Conservation (phyloP, 306 rosid species). For the Ochetophila trinervis region DNA sequence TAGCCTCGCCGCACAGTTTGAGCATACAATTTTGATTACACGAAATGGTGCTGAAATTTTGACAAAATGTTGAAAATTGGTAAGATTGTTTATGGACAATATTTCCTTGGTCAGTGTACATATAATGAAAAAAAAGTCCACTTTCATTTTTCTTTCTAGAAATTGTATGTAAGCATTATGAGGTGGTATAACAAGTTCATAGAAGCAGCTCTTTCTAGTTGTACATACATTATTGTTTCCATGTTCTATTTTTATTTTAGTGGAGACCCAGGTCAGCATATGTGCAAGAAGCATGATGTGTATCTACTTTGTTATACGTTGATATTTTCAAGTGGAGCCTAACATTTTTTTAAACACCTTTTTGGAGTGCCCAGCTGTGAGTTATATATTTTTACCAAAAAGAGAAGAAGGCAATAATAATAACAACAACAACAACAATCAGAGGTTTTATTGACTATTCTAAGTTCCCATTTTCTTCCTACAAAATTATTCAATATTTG, state of each 20-base stretch:
- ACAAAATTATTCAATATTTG: not conserved
- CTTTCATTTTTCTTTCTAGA: not conserved
- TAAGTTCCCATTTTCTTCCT: not conserved
- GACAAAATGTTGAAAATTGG: slow-evolving; percentile 41
- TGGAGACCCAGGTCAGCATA: too few species aligned
- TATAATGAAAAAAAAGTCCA: not conserved
- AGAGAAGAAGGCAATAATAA: too few species aligned
- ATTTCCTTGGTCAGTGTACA: not conserved
- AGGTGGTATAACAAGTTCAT: too few species aligned
- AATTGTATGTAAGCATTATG: too few species aligned
- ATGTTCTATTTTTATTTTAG: too few species aligned
- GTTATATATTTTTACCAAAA: too few species aligned
- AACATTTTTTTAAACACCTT: not conserved
- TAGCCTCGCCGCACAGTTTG: slow-evolving; percentile 90
- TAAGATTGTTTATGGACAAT: not conserved
- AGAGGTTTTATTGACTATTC: too few species aligned
- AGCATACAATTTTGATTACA: slow-evolving; percentile 90
- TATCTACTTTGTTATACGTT: not conserved
- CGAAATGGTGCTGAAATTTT: slow-evolving; percentile 88
- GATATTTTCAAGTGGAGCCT: not conserved
- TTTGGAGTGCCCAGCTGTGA: not conserved
- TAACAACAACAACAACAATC: too few species aligned
- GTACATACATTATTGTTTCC: too few species aligned
- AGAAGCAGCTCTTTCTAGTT: too few species aligned
- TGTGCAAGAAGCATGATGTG: too few species aligned